Percentiles rank a stretch among this genome's conserved stretches.
Conservation (phyloP, 345 rosid species). For the Excoecaria cochinchinensis region DNA sequence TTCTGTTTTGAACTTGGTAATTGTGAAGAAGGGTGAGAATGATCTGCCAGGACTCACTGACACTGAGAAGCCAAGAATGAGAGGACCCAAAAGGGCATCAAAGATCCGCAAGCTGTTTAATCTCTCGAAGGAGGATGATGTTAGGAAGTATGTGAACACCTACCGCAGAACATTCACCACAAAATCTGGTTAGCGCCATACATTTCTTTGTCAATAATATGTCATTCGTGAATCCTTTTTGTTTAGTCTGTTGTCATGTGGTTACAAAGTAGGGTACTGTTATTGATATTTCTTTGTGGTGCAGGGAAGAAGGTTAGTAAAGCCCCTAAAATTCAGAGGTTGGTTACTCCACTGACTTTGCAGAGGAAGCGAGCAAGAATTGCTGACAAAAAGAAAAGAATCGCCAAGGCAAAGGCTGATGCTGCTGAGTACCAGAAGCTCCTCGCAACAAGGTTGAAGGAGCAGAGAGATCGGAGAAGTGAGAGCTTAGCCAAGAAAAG, state of each 20-base stretch:
- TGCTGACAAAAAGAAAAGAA: conserved; percentile 30
- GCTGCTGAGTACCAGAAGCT: conserved; percentile 35
- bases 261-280: background rate
- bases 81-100: conserved; percentile 85
- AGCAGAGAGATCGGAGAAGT: conserved; percentile 32
- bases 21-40: conserved; percentile 74
- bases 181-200: conserved; percentile 49
- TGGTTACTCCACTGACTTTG: conserved; percentile 30
- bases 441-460: conserved; percentile 33
- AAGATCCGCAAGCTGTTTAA: conserved; percentile 77
- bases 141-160: conserved; percentile 77
- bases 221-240: background rate
- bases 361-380: conserved; percentile 32
- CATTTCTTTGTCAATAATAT: background rate
- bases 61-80: conserved; percentile 75
- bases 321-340: conserved; percentile 31
- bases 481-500: conserved; percentile 34
- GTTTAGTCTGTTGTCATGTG: background rate
- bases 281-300: background rate
- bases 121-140: conserved; percentile 79
- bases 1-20: conserved; percentile 75
- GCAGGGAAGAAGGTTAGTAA: conserved; percentile 30
- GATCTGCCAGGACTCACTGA: conserved; percentile 84
- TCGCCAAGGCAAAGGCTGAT: conserved; percentile 33
- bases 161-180: conserved; percentile 75